Percentiles rank a stretch among this genome's conserved stretches.
phyloP scores from a whole-genome alignment of 257 asterid genomes.

The Solanum clarkiae region DNA sequence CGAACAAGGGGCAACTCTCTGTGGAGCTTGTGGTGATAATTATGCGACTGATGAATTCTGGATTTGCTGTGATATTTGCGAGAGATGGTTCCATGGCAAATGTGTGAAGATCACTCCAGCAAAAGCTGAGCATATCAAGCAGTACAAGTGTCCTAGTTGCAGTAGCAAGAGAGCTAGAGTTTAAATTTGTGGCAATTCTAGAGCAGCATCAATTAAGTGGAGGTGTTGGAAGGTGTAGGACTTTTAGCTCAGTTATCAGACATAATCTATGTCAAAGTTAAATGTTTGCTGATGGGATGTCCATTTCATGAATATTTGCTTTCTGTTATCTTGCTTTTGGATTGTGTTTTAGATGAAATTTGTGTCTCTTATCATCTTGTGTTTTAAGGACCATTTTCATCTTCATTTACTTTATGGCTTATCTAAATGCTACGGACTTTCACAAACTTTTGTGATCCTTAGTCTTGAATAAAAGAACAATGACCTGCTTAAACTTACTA shows the following conservation, averaged over 20 bases:
- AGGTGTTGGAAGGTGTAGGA: conserved; percentile 4
- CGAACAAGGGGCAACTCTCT: conserved; percentile 37
- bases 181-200: background rate
- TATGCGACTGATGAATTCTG: conserved; percentile 36
- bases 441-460: background rate
- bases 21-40: conserved; percentile 54
- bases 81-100: conserved; percentile 3
- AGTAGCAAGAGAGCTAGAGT: conserved; percentile 3
- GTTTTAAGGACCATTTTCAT: background rate
- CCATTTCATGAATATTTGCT: conserved; percentile 8
- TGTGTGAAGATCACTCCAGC: conserved; percentile 1
- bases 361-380: background rate
- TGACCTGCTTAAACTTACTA: background rate
- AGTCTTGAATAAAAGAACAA: background rate
- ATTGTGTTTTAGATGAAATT: conserved; percentile 1
- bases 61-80: background rate
- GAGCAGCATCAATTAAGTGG: background rate
- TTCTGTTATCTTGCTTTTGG: background rate
- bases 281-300: conserved; percentile 19
- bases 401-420: background rate
- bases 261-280: conserved; percentile 3
- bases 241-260: background rate
- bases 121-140: conserved; percentile 1
- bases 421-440: background rate
- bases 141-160: conserved; percentile 2